These are phyloP conservation scores for Tetrahymena thermophila DNA, from an alignment of 73 alveolate species.

Conservation along the genomic window DNA sequence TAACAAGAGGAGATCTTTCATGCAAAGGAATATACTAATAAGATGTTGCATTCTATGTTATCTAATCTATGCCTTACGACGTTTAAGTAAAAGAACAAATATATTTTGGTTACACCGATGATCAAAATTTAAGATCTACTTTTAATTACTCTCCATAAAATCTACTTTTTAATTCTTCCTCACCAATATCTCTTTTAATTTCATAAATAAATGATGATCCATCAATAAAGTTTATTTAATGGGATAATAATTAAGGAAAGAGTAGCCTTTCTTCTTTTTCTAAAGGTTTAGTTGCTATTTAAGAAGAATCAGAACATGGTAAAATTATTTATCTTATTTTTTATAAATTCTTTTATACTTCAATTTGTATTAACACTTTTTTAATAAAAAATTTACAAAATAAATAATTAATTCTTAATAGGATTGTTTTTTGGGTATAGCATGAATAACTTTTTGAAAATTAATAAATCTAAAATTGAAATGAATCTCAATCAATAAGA, in stretches of 20 bases:
- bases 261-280: background rate
- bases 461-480: background rate
- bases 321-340: background rate
- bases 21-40: background rate
- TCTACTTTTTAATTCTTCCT: background rate
- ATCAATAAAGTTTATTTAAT: background rate
- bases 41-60: background rate
- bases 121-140: background rate
- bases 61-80: background rate
- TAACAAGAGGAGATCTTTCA: background rate
- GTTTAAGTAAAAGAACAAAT: background rate
- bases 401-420: background rate
- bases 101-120: background rate
- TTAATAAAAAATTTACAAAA: background rate
- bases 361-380: background rate
- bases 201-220: background rate
- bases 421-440: background rate
- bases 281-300: background rate
- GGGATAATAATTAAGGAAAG: background rate
- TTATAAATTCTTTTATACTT: background rate
- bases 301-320: background rate
- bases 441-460: background rate
- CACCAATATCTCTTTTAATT: background rate
- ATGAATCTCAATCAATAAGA: background rate
- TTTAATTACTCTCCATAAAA: background rate